Evolutionary conservation across 225 moss, liverwort and hornwort genomes (phyloP), one percentile per base, ranked within the genome.

Genomic region (Antitrichia curtipendula): DNA sequence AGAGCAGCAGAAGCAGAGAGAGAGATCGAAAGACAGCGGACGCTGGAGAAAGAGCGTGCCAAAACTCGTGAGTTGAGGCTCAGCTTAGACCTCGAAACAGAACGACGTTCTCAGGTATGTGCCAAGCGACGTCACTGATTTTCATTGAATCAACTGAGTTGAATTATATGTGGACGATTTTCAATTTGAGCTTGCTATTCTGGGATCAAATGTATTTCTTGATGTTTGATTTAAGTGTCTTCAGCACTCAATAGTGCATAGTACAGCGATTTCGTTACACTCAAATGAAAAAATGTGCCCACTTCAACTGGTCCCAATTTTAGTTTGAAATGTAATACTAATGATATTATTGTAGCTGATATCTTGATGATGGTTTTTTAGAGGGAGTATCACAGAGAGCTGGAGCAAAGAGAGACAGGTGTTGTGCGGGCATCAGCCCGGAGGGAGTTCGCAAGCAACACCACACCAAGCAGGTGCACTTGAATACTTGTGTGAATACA

Each of bases 381-480:
- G 97, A 96, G 94, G 88, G 97, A 98, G 68, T 93, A 90, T 81
- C 97, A 98, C 87, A 94, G 94, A 84, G 97, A 98, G 78, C 58
- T 98, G 88, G 97, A 98, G 91, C 97, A 96, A 88, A 93, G 96
- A 86, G 97, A 98, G 80, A 90, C 94, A 70, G 95, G 95, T 74
- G 92, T 81, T 82, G 89, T 95, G 45, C 96, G 97, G 74, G 89
- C 95, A 77, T 88, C 96, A 59, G 72, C 93, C 61, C 93, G 97
- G 41, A 92, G 92, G 74, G 97, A 97, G 64, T 96, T 95, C 34
- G 90, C 95, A 75, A 96, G 93, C 82, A 90, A 95, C 86, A 92
- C 94, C 70, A 93, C 97, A 63, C 94, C 97, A 52, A 96, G 93
- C 97, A 97, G 97, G 97, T 97, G 82, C 81, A 50, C 79, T 76